Evolutionary conservation across 169 alveolate genomes (phyloP).

Genomic region (Eimeria praecox): DNA sequence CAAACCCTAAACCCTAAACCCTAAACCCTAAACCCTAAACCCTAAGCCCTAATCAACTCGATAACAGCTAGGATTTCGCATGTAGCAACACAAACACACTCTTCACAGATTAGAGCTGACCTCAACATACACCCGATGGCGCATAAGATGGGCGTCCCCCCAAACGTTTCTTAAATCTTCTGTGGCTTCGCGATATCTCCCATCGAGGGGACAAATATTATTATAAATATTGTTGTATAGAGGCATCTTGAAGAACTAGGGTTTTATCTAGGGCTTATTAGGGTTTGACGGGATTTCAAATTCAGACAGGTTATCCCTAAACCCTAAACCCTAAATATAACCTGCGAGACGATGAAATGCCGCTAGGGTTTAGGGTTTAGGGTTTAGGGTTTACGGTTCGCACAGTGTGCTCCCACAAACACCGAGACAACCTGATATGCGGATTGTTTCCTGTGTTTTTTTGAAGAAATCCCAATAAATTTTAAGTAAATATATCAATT

Average conservation of each 20-base stretch:
- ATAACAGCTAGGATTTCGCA: too few relatives aligned
- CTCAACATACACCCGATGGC: constrained; percentile 4
- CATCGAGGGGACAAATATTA: background rate
- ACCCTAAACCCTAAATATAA: too few relatives aligned
- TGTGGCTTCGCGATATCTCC: constrained; percentile 6
- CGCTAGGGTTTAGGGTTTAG: constrained; percentile 4
- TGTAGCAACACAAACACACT: too few relatives aligned
- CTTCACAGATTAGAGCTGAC: background rate
- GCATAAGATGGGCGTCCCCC: background rate
- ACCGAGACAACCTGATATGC: background rate
- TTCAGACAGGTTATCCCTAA: too few relatives aligned
- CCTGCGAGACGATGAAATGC: too few relatives aligned
- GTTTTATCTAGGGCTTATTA: too few relatives aligned
- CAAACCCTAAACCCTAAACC: constrained; percentile 32
- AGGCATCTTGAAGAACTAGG: background rate
- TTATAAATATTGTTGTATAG: background rate
- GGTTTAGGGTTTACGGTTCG: background rate
- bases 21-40: constrained; percentile 31
- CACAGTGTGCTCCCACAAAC: background rate
- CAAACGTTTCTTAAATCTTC: background rate
- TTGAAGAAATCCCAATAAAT: too few relatives aligned
- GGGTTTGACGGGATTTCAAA: too few relatives aligned
- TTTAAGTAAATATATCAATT: too few relatives aligned
- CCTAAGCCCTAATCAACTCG: constrained; percentile 15
- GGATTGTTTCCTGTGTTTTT: background rate